A percentile compares a stretch with the other conserved stretches of the same genome.
Evolutionary conservation across 306 rosid genomes (phyloP).

Genomic region (Lablab purpureus): DNA sequence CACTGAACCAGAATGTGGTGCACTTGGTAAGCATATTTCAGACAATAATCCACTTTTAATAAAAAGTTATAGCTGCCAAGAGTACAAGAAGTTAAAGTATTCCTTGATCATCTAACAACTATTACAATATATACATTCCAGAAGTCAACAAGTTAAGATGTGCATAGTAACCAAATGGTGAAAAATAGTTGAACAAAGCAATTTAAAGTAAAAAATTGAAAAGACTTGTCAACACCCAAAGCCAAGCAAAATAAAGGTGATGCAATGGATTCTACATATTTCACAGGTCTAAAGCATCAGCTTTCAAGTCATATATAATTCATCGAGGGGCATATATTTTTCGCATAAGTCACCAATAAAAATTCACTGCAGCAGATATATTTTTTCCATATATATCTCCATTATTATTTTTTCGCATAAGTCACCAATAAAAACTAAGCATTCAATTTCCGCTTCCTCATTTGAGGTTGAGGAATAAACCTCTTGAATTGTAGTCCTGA

Average conservation of each 20-base stretch:
- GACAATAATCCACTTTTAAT: conserved; percentile 10
- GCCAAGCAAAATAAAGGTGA: background rate
- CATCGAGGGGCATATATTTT: background rate
- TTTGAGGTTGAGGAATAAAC: no score
- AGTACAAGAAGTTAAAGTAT: background rate
- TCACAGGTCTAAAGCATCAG: conserved; percentile 30
- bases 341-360: background rate
- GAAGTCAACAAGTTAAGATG: background rate
- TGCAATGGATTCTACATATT: background rate
- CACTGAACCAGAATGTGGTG: conserved; percentile 36
- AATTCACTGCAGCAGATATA: conserved; percentile 30
- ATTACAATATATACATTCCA: background rate
- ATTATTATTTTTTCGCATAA: no score
- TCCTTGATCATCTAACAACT: conserved; percentile 19
- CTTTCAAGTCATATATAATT: conserved; percentile 15
- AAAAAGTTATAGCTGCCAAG: background rate
- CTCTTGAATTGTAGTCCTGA: no score
- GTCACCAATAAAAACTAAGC: no score
- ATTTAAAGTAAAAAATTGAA: background rate
- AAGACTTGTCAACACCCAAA: background rate
- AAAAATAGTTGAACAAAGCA: background rate
- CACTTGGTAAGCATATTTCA: conserved; percentile 22
- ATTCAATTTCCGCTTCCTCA: no score
- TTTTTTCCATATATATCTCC: conserved; percentile 6
- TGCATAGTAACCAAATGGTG: background rate